These are phyloP conservation scores for Zymoseptoria ardabiliae DNA, from an alignment of 2,329 filamentous ascomycete genomes.

Conservation along the genomic window DNA sequence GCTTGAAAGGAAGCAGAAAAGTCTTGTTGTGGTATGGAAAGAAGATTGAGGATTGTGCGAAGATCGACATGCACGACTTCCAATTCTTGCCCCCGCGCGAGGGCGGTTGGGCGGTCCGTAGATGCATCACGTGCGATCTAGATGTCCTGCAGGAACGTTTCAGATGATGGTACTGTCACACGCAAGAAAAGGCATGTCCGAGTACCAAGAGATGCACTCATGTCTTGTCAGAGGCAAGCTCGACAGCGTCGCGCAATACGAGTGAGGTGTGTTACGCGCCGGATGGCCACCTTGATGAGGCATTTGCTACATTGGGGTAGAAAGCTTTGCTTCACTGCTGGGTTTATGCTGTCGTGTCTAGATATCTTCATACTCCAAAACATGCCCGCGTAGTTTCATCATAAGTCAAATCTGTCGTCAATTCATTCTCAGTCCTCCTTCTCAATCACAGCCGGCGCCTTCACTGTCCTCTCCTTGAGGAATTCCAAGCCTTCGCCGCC, in stretches of 20 bases:
- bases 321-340: neutral
- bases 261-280: neutral
- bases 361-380: neutral
- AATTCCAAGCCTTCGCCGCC: slow-evolving; percentile 58
- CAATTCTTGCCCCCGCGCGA: too few species aligned
- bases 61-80: neutral
- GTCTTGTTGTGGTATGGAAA: neutral
- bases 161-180: neutral
- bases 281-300: neutral
- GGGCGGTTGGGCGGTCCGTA: neutral
- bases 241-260: neutral
- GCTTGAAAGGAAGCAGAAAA: slow-evolving; percentile 5
- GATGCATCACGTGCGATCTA: neutral
- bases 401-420: neutral
- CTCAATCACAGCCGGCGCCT: slow-evolving; percentile 58
- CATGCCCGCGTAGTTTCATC: neutral
- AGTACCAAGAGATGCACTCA: too few species aligned
- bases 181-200: neutral
- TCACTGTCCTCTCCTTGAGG: slow-evolving; percentile 52
- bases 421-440: slow-evolving; percentile 36
- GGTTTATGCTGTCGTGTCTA: neutral
- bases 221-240: neutral
- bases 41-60: neutral
- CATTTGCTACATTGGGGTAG: neutral
- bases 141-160: neutral